Conservation (phyloP, 176 grass and related monocot species). For the Eleusine indica region DNA sequence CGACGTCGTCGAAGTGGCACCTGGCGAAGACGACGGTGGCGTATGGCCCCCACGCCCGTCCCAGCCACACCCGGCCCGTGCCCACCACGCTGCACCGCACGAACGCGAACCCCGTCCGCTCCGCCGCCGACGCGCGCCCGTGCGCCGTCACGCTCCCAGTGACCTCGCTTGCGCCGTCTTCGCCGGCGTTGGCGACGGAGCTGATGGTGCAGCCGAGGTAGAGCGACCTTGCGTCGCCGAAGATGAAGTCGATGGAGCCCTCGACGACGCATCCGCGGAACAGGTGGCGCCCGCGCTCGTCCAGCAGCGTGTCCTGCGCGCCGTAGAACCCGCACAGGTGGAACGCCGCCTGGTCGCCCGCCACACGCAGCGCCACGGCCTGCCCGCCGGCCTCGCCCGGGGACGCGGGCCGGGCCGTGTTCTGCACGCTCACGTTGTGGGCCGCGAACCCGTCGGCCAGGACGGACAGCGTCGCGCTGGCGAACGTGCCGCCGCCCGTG, state of each 20-base stretch:
- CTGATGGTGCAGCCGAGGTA: constrained; percentile 81
- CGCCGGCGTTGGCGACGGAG: constrained; percentile 63
- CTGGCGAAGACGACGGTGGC: constrained; percentile 68
- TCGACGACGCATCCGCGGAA: constrained; percentile 80
- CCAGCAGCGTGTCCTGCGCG: constrained; percentile 81
- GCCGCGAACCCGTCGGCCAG: constrained; percentile 62
- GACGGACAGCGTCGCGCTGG: constrained; percentile 66
- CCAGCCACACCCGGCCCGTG: constrained; percentile 75
- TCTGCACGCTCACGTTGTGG: constrained; percentile 81
- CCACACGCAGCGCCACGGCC: constrained; percentile 74
- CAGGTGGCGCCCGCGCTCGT: constrained; percentile 70
- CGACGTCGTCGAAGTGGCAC: constrained; percentile 49
- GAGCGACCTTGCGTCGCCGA: constrained; percentile 73
- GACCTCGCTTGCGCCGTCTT: constrained; percentile 29
- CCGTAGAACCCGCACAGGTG: constrained; percentile 81
- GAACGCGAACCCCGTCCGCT: constrained; percentile 79
- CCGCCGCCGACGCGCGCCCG: constrained; percentile 52
- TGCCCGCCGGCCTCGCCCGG: constrained; percentile 64
- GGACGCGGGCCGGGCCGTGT: constrained; percentile 53
- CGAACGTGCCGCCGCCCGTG: constrained; percentile 61
- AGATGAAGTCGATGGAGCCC: constrained; percentile 93
- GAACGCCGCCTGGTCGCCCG: constrained; percentile 76
- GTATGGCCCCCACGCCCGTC: constrained; percentile 64
- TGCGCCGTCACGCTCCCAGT: constrained; percentile 82
- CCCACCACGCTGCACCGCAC: constrained; percentile 66